Evolutionary conservation across 257 asterid species (phyloP), one percentile per base, ranked within the genome.

Genomic region (Solanum etuberosum): DNA sequence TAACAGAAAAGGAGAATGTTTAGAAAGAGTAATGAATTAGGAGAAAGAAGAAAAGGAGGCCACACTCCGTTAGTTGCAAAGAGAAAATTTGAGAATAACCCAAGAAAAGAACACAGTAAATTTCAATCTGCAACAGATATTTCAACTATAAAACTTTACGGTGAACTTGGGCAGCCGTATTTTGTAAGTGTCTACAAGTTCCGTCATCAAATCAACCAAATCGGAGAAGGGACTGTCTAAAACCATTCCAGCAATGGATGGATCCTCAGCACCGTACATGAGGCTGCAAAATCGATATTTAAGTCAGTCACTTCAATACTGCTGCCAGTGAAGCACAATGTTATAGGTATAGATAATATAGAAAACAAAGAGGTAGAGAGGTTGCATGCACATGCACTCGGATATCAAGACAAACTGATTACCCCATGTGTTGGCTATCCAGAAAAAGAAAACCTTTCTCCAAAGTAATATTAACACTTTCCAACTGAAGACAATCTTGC

Each of bases 161-260:
- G 98, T 96, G 93, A 96, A 96, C 92, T 93, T 95, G 68, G 99
- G 99, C 57, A 96, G 93, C 46, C 98, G 96, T 74, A 95, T 93
- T 94, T 95, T 95, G 91, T 93, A 94, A 42, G 97, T 94, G 92
- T 96, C 98, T 80, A 96, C 99, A 81, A 96, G 93, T 90, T 96
- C 99, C 98, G 94, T 95, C 99, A 95, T 96, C 92, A 96, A 92
- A 91, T 95, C 98, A 78, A 95, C 98, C 92, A 96, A 92, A 94
- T 96, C 98, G 1, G 98, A 95, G 70, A 96, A 96, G 71, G 99
- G 98, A 92, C 99, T 96, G 90, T 96, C 99, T 32, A 96, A 93
- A 89, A 96, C 98, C 97, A 96, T 94, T 90, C 98, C 99, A 68
- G 99, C 98, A n/a, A 96, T 94, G 38, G 99, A 96, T 86, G 99